Evolutionary conservation across 345 rosid genomes (phyloP), one percentile per base, ranked within the genome.

Genomic region (Litchi chinensis): DNA sequence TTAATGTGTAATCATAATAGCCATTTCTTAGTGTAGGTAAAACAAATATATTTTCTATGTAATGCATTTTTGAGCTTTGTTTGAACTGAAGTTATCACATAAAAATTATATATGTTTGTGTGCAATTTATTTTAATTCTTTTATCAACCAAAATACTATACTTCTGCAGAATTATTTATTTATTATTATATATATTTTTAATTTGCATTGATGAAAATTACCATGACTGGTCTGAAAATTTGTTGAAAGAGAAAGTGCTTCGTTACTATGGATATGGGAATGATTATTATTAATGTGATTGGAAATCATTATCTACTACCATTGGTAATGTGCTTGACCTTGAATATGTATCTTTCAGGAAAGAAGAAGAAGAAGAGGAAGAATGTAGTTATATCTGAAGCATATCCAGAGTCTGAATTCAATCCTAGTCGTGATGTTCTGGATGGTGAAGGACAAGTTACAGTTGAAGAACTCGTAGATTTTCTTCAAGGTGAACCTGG

Each of bases 361-460:
- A 90, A 83, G 86, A 89, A 86, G 81, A 89, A 82, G 82, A 89
- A 84, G 59, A 92, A 26, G 28, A 92, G 1, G 28, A 26, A 83
- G 76, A 70, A 83, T 66, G 82, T 70, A 75, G 86, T 91, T 76
- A 73, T 88, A 56, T 89, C 94, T 5, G 98, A 91, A 86, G 88
- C 89, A 19, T 91, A 93, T 85, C 97, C 97, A 28, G 98, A 94
- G 82, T 94, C 98, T 32, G 98, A 94, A 83, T 93, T 86, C 79
- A 91, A 96, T 79, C 98, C 99, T 5, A 94, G 86, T 56, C 88
- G 90, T 76, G 97, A 94, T 84, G 89, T 94, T 84, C 83, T 94
- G 56, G 91, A 90, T 79, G 98, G 98, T 66, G 83, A 85, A 64
- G 86, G 91, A 67, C 88, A 44, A 66, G 74, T 96, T 77, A 83